A percentile compares a stretch with the other conserved stretches of the same genome.
Conservation (phyloP, 345 rosid species). For the Xanthoceras sorbifolium region DNA sequence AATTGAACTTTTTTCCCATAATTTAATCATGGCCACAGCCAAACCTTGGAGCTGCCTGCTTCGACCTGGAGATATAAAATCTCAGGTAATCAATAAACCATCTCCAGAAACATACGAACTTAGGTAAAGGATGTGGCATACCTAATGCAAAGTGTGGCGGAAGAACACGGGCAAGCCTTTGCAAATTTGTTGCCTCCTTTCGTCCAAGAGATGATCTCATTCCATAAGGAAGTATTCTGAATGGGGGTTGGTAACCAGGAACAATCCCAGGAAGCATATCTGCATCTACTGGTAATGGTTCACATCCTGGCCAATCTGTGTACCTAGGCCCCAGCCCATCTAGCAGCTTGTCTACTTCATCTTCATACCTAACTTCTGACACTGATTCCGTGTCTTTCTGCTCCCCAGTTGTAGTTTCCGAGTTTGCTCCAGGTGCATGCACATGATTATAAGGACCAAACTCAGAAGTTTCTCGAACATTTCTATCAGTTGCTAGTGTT, state of each 20-base stretch:
- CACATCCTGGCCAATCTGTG: conserved; percentile 79
- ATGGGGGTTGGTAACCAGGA: conserved; percentile 86
- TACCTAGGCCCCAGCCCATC: conserved; percentile 88
- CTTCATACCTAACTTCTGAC: conserved; percentile 65
- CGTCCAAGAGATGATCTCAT: conserved; percentile 64
- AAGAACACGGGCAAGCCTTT: conserved; percentile 80
- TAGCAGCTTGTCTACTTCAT: conserved; percentile 73
- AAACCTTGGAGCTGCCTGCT: conserved; percentile 91
- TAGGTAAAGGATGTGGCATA: conserved; percentile 30
- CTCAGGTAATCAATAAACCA: conserved; percentile 17
- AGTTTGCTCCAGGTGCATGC: conserved; percentile 29
- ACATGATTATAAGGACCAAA: conserved; percentile 28
- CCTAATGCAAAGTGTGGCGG: conserved; percentile 98
- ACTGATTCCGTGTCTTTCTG: conserved; percentile 30
- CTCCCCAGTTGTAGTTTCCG: conserved; percentile 27
- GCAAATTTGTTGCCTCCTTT: conserved; percentile 71
- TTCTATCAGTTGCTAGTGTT: conserved; percentile 30
- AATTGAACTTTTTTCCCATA: conserved; percentile 85
- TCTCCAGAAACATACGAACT: conserved; percentile 7
- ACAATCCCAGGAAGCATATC: conserved; percentile 86
- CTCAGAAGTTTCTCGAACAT: conserved; percentile 21
- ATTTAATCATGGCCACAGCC: conserved; percentile 77
- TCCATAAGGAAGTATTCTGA: conserved; percentile 88
- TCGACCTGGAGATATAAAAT: conserved; percentile 60
- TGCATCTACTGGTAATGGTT: conserved; percentile 90